Conservation (phyloP, 768 basidiomycete species). For the Asterophora lycoperdoides region DNA sequence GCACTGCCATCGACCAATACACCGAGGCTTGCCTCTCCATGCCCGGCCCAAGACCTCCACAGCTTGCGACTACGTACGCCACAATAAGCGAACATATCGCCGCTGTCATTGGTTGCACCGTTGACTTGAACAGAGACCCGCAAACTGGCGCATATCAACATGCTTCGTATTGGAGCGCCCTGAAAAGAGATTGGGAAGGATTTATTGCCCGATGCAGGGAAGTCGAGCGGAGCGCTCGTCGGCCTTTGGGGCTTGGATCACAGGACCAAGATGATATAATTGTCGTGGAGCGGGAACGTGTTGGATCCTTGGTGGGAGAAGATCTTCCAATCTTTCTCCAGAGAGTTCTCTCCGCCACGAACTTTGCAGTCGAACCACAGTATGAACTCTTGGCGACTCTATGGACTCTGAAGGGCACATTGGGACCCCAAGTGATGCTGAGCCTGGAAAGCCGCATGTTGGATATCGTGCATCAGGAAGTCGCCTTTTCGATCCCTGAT, state of each 20-base stretch:
- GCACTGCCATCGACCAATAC: slow-evolving; percentile 81
- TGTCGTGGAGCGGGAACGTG: slow-evolving; percentile 74
- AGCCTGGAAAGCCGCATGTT: slow-evolving; percentile 54
- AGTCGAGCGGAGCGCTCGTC: slow-evolving; percentile 80
- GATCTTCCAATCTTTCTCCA: slow-evolving; percentile 64
- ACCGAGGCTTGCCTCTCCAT: slow-evolving; percentile 64
- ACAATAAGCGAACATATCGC: slow-evolving; percentile 73
- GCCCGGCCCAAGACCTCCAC: slow-evolving; percentile 51
- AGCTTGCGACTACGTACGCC: slow-evolving; percentile 58
- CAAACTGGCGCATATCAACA: slow-evolving; percentile 78
- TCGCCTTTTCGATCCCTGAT: slow-evolving; percentile 72
- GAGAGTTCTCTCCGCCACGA: slow-evolving; percentile 42
- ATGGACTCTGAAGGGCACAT: slow-evolving; percentile 57
- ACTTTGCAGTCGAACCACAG: slow-evolving; percentile 41
- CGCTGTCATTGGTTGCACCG: slow-evolving; percentile 82
- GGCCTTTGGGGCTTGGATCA: slow-evolving; percentile 68
- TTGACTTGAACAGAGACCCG: slow-evolving; percentile 65
- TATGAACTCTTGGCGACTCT: slow-evolving; percentile 56
- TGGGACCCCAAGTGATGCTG: slow-evolving; percentile 55
- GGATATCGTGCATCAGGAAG: slow-evolving; percentile 71
- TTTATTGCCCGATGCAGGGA: slow-evolving; percentile 89
- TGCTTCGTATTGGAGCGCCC: slow-evolving; percentile 74
- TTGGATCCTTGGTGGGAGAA: slow-evolving; percentile 58
- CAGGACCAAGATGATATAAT: slow-evolving; percentile 45
- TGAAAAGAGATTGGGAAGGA: slow-evolving; percentile 95